Conservation (phyloP, 495 filamentous ascomycete genomes). For the Daldinia caldariorum region DNA sequence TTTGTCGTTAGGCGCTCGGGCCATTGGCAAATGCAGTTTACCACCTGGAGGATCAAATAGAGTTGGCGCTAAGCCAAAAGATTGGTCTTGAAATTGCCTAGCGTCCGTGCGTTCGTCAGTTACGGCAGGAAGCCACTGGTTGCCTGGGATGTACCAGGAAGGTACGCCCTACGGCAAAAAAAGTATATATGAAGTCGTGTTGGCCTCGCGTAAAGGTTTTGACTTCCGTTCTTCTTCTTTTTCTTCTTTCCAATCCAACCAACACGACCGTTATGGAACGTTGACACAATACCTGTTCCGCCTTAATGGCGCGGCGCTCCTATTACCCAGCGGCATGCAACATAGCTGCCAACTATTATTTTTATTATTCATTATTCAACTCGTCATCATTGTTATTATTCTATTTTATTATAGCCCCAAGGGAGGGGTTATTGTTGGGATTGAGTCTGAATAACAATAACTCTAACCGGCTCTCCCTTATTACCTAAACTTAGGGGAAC, state of each 20-base stretch:
- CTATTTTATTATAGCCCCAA: conserved; percentile 73
- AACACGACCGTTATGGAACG: conserved; percentile 46
- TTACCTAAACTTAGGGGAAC: conserved; percentile 44
- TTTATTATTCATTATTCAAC: conserved; percentile 45
- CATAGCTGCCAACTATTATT: conserved; percentile 21
- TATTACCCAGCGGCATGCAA: conserved; percentile 47
- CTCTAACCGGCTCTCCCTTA: conserved; percentile 47
- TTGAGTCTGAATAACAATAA: conserved; percentile 53
- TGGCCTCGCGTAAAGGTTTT: conserved; percentile 15
- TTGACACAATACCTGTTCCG: conserved; percentile 23
- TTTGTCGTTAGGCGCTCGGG: not conserved
- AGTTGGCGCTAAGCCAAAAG: conserved; percentile 22
- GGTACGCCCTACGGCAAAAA: not conserved
- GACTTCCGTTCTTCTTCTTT: not conserved
- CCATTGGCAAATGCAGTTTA: no score
- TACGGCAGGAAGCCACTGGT: not conserved
- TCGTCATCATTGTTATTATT: conserved; percentile 39
- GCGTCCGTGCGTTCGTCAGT: not conserved
- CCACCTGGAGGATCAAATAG: not conserved
- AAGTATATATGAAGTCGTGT: conserved; percentile 8
- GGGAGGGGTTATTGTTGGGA: conserved; percentile 70
- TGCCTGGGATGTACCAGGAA: not conserved
- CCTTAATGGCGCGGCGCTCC: conserved; percentile 49
- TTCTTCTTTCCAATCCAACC: conserved; percentile 12
- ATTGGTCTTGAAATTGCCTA: conserved; percentile 26